These are phyloP conservation scores for Spathaspora boniae DNA, from an alignment of 805 yeast genomes.

Conservation along the genomic window DNA sequence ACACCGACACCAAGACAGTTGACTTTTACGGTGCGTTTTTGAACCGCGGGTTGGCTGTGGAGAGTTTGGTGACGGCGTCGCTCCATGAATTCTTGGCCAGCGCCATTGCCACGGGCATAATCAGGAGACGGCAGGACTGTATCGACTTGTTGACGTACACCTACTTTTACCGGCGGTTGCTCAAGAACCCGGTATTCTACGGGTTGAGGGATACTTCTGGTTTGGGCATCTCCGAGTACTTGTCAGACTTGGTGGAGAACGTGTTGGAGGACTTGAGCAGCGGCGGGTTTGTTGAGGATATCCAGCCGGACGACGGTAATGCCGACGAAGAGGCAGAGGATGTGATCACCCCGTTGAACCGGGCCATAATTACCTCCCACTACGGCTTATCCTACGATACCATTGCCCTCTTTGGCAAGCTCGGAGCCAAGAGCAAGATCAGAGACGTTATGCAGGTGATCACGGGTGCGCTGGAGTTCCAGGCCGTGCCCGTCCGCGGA, in stretches of 20 bases:
- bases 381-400: conserved; percentile 64
- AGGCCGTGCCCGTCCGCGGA: conserved; percentile 54
- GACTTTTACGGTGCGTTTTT: conserved; percentile 71
- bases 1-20: conserved; percentile 50
- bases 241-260: conserved; percentile 80
- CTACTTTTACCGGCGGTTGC: conserved; percentile 76
- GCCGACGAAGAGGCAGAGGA: conserved; percentile 34
- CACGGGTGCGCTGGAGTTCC: conserved; percentile 71
- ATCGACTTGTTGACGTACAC: conserved; percentile 88
- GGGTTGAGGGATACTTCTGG: conserved; percentile 66
- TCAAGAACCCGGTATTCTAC: conserved; percentile 82
- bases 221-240: conserved; percentile 70
- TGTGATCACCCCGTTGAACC: conserved; percentile 56
- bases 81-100: conserved; percentile 67
- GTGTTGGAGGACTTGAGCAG: conserved; percentile 60
- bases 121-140: conserved; percentile 74
- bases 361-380: conserved; percentile 72
- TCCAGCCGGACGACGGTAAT: too few relatives aligned
- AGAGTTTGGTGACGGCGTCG: conserved; percentile 60
- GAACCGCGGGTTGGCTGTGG: conserved; percentile 75
- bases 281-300: conserved; percentile 60
- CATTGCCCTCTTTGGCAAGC: conserved; percentile 56
- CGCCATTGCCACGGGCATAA: conserved; percentile 66
- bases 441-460: conserved; percentile 62
- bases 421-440: conserved; percentile 55